A percentile compares a stretch with the other conserved stretches of the same genome.
phyloP scores from a whole-genome alignment of 129 eudicot genomes.

The Ambrosia trifida region DNA sequence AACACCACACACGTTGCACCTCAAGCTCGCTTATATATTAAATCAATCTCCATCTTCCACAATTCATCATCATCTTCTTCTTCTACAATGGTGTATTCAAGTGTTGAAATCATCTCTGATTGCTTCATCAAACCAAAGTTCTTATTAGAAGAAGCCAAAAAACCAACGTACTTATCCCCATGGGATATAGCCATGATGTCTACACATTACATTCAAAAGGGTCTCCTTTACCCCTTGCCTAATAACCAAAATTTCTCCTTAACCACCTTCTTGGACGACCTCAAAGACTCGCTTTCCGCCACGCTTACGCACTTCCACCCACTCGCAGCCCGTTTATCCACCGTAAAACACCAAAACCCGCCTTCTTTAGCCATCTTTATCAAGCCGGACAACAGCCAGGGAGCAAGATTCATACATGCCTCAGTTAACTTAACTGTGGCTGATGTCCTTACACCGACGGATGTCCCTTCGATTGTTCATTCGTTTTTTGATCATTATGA shows the following conservation, averaged over 20 bases:
- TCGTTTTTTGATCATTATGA: constrained; percentile 54
- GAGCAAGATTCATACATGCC: constrained; percentile 58
- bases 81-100: constrained; percentile 23
- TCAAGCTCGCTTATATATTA: too few species aligned
- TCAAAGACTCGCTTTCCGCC: constrained; percentile 49
- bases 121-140: constrained; percentile 52
- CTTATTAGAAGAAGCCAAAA: constrained; percentile 33
- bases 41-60: too few species aligned
- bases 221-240: constrained; percentile 38
- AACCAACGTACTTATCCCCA: constrained; percentile 50
- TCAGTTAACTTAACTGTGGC: constrained; percentile 25
- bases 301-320: constrained; percentile 64
- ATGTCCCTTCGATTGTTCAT: constrained; percentile 52
- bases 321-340: constrained; percentile 56
- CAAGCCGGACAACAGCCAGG: constrained; percentile 46
- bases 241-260: constrained; percentile 28
- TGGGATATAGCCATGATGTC: constrained; percentile 48
- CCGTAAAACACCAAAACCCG: constrained; percentile 34
- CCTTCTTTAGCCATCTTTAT: constrained; percentile 34
- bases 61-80: too few species aligned
- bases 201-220: constrained; percentile 54
- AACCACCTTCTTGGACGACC: constrained; percentile 35
- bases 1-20: too few species aligned
- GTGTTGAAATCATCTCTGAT: constrained; percentile 44
- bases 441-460: constrained; percentile 44